A percentile compares a stretch with the other conserved stretches of the same genome.
These are phyloP conservation scores for Emergomyces pasteurianus DNA, from an alignment of 2,329 filamentous ascomycete species.

Conservation along the genomic window DNA sequence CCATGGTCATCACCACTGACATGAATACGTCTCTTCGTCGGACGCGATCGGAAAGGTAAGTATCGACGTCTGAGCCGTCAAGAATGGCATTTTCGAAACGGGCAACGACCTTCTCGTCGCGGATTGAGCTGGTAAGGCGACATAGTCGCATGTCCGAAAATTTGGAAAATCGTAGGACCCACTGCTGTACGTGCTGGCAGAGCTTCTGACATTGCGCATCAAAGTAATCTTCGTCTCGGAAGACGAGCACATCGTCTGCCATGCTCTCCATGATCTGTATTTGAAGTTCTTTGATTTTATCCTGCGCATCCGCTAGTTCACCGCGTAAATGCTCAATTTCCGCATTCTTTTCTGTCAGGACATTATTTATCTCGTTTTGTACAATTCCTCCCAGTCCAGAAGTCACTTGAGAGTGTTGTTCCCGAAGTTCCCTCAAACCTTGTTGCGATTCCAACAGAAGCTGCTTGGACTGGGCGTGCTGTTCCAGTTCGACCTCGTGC, in stretches of 20 bases:
- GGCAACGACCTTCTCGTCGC: constrained; percentile 86
- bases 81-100: constrained; percentile 88
- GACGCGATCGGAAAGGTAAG: constrained; percentile 76
- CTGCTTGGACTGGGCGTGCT: constrained; percentile 43
- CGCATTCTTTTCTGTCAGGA: constrained; percentile 67
- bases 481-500: constrained; percentile 58
- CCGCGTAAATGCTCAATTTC: constrained; percentile 68
- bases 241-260: constrained; percentile 62
- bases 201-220: constrained; percentile 87
- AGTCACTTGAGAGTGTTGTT: constrained; percentile 50
- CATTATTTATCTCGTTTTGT: constrained; percentile 48
- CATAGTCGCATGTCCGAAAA: constrained; percentile 88
- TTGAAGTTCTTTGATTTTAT: constrained; percentile 49
- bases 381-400: constrained; percentile 52
- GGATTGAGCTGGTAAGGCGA: constrained; percentile 69
- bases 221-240: constrained; percentile 89
- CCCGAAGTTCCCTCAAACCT: constrained; percentile 58
- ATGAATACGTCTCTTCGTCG: constrained; percentile 90
- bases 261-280: constrained; percentile 46
- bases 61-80: constrained; percentile 86
- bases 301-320: constrained; percentile 61
- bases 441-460: constrained; percentile 49
- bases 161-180: constrained; percentile 96
- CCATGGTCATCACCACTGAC: constrained; percentile 98
- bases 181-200: constrained; percentile 91